Conservation (phyloP, 768 basidiomycete genomes). For the Agaricus blazei region DNA sequence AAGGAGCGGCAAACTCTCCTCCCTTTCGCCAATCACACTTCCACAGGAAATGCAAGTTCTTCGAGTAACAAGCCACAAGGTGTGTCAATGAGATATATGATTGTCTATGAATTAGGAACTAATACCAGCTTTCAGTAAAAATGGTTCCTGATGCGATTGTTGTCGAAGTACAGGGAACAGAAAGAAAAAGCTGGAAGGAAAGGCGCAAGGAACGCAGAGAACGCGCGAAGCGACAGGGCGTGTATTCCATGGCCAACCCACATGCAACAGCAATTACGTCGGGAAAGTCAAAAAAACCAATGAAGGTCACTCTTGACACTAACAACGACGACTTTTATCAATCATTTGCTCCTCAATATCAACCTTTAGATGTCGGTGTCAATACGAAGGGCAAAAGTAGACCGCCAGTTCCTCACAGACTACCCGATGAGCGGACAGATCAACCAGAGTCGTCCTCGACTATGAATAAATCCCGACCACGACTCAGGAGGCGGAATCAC, state of each 20-base stretch:
- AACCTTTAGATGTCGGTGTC: not conserved
- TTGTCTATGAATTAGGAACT: not conserved
- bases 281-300: not conserved
- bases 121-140: not conserved
- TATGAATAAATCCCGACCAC: not conserved
- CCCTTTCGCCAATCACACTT: constrained; percentile 22
- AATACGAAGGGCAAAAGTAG: not conserved
- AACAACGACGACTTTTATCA: constrained; percentile 7
- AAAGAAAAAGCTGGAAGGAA: constrained; percentile 7
- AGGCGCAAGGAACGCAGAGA: constrained; percentile 4
- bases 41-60: not conserved
- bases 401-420: not conserved
- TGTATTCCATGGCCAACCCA: constrained; percentile 9
- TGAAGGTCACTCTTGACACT: constrained; percentile 6
- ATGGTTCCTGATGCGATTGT: constrained; percentile 4
- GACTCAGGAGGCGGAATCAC: not conserved
- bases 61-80: not conserved
- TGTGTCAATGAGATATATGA: not conserved
- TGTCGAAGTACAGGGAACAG: constrained; percentile 1
- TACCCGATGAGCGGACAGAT: not conserved
- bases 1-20: constrained; percentile 34
- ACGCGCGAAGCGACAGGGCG: constrained; percentile 5
- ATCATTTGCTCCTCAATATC: not conserved
- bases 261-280: constrained; percentile 2
- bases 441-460: not conserved